Percentiles rank a stretch among this genome's conserved stretches.
These are phyloP conservation scores for Russula griseocarnosa DNA, from an alignment of 768 basidiomycete genomes.

Conservation along the genomic window DNA sequence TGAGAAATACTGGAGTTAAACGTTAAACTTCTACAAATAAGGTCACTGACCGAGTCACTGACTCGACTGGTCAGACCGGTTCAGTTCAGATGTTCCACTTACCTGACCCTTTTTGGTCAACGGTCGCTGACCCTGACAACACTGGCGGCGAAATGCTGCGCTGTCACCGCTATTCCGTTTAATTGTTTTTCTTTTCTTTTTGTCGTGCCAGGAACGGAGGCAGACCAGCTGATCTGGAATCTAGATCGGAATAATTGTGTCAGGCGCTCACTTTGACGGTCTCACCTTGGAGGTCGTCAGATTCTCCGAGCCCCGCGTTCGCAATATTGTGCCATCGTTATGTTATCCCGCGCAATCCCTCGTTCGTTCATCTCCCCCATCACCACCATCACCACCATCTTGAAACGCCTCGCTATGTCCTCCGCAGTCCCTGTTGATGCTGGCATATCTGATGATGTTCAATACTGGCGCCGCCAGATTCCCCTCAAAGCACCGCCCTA, in stretches of 20 bases:
- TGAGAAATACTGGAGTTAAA: too few species aligned
- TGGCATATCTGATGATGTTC: slow-evolving; percentile 21
- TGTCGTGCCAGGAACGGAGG: too few species aligned
- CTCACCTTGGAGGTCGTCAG: slow-evolving; percentile 14
- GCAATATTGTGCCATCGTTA: slow-evolving; percentile 13
- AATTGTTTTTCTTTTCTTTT: too few species aligned
- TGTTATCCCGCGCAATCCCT: not conserved
- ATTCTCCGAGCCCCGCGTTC: not conserved
- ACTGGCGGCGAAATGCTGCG: too few species aligned
- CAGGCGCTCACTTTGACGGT: slow-evolving; percentile 14
- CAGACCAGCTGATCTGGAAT: not conserved
- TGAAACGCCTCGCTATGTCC: not conserved
- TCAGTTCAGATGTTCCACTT: too few species aligned
- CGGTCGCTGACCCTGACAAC: too few species aligned
- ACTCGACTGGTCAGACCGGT: too few species aligned
- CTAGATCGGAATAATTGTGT: not conserved
- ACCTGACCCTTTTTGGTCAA: too few species aligned
- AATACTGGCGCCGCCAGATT: slow-evolving; percentile 19
- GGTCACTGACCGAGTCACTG: too few species aligned
- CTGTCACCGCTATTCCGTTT: too few species aligned
- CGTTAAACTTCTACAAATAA: too few species aligned
- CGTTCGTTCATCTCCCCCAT: slow-evolving; percentile 6
- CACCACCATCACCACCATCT: not conserved
- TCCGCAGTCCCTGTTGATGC: not conserved
- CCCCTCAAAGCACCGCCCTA: slow-evolving; percentile 33